Base-by-base conservation (phyloP, 2,329 filamentous ascomycete genomes). In the Alternaria sp. region DNA sequence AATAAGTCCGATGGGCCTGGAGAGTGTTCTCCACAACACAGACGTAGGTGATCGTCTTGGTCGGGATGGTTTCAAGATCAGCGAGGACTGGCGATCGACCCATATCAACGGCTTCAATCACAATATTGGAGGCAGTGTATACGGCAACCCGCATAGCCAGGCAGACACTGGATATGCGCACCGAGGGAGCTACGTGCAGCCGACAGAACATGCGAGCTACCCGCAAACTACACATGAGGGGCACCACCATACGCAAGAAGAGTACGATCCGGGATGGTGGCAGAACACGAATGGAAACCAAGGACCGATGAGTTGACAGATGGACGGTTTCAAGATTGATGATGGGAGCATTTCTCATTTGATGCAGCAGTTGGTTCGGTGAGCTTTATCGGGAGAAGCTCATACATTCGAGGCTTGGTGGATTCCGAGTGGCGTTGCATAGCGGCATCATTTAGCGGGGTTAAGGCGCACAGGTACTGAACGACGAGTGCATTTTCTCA, bases 61-160 rank as follows among this genome's bases (percentile, higher is more conserved):
- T 14, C 68, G 76, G 23, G 77, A 81, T 46, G 79, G 78, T 0
- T 81, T 80, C 65, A 77, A 75, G 60, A 72, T 80, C 45, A 68
- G 61, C 56, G 66, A 70, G 41, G 69, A 73, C 37, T 72, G 69
- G 67, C 66, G 67, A 20, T 67, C 68, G 6, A 70, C 57, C n/a
- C 60, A 67, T 23, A 55, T 66, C 3, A 64, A 68, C 20, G 68
- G 69, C 18, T 74, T 67, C 57, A 55, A 51, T 25, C 21, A 63
- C 11, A 54, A 54, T 9, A 45, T 63, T 12, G n/a, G 21, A 8
- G 33, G 58, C 14, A 59, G 37, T 49, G 63, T 67, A 3, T 67
- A 67, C 25, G 56, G 56, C 28, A 23, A 44, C 14, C 15, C 25
- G 8, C 58, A 58, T 20, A 28, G 45, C 30, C 59, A 55, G 3